phyloP scores from a whole-genome alignment of 108 stramenopile species.

The Skeletonema marinoi region DNA sequence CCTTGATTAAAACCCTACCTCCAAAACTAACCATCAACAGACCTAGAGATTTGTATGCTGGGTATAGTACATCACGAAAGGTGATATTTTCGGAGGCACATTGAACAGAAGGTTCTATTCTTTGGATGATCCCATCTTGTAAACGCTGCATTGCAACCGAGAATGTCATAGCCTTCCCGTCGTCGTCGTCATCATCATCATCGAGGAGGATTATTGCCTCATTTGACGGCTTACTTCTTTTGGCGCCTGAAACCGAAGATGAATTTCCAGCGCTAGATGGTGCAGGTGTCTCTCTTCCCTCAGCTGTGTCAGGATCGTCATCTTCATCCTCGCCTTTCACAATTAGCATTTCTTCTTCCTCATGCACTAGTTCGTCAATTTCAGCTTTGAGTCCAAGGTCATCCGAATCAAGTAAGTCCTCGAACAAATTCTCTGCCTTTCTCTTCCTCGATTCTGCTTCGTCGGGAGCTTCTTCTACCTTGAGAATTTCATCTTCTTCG shows the following conservation, averaged over 20 bases:
- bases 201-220: constrained; percentile 27
- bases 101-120: constrained; percentile 10
- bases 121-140: not conserved
- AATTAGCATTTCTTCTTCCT: constrained; percentile 73
- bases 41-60: constrained; percentile 29
- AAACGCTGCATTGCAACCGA: not conserved
- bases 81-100: constrained; percentile 26
- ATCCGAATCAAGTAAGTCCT: constrained; percentile 46
- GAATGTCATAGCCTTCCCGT: constrained; percentile 19
- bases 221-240: constrained; percentile 3
- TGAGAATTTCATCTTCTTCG: constrained; percentile 54
- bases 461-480: constrained; percentile 17
- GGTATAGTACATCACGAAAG: constrained; percentile 23
- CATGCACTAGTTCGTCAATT: constrained; percentile 68
- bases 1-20: constrained; percentile 50
- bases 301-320: constrained; percentile 40
- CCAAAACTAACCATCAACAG: constrained; percentile 26
- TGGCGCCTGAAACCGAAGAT: not conserved
- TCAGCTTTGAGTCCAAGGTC: constrained; percentile 57
- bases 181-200: constrained; percentile 17
- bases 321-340: constrained; percentile 53
- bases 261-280: not conserved
- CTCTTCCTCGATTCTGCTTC: constrained; percentile 34
- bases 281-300: constrained; percentile 18
- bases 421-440: constrained; percentile 33